phyloP scores from a whole-genome alignment of 2,329 filamentous ascomycete genomes.

The Colletotrichum incanum region DNA sequence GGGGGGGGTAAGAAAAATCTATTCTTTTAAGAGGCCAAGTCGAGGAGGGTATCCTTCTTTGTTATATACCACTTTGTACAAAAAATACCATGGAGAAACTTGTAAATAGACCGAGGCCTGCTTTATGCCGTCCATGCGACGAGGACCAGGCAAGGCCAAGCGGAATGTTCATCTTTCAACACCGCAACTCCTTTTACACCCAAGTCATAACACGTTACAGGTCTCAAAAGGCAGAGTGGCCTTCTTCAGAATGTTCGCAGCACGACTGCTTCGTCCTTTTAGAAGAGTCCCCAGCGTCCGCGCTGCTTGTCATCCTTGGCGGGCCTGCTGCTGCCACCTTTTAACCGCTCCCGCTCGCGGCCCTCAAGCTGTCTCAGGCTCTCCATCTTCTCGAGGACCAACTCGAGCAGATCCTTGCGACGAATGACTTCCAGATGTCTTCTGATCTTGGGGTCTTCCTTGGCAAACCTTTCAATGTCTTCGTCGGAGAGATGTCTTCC shows the following conservation, averaged over 20 bases:
- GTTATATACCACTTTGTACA: slow-evolving; percentile 34
- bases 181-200: slow-evolving; percentile 39
- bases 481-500: slow-evolving; percentile 84
- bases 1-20: slow-evolving; percentile 32
- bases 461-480: slow-evolving; percentile 90
- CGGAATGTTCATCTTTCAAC: slow-evolving; percentile 21
- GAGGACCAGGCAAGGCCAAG: background rate
- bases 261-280: slow-evolving; percentile 31
- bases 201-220: slow-evolving; percentile 38
- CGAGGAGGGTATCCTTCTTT: slow-evolving; percentile 52
- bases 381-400: slow-evolving; percentile 97
- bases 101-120: slow-evolving; percentile 16
- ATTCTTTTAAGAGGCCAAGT: slow-evolving; percentile 28
- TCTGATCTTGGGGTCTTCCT: slow-evolving; percentile 92
- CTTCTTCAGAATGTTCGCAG: background rate
- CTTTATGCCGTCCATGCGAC: slow-evolving; percentile 7
- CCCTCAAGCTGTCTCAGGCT: slow-evolving; percentile 87
- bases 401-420: slow-evolving; percentile 91
- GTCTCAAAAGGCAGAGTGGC: background rate
- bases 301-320: slow-evolving; percentile 61
- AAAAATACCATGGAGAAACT: slow-evolving; percentile 22
- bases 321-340: slow-evolving; percentile 47
- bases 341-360: slow-evolving; percentile 71
- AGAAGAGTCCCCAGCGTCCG: slow-evolving; percentile 67
- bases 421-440: slow-evolving; percentile 92